Base-by-base conservation (phyloP, 2,329 filamentous ascomycete genomes). In the Aspergillus eucalypticola region DNA sequence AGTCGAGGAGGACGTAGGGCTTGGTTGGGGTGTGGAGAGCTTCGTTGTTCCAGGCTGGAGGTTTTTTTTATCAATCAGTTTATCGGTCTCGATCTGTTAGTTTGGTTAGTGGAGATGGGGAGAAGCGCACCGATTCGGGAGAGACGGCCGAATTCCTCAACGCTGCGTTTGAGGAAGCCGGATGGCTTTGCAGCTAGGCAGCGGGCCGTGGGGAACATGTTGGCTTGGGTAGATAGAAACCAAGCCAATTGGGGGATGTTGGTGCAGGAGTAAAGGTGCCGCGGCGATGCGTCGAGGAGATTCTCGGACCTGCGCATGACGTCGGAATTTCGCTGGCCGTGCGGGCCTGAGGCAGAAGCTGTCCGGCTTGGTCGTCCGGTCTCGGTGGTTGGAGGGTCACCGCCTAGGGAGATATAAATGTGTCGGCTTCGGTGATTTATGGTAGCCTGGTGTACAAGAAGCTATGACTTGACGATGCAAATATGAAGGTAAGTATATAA, bases 101-200 rank as follows among this genome's bases (percentile, higher is more conserved):
- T 19, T 5, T 25, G 27, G n/a, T 2, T 5, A 50, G 19, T 58
- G 38, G 41, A 13, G 39, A 41, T 38, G 39, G 21, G 44, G 38
- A 19, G 25, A n/a, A 44, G 67, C 73, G 39, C 72, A 86, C 84
- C 83, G 61, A 84, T 81, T 63, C 73, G 79, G 48, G 85, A 82
- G 58, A 85, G 77, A 27, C 84, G 81, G 62, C 82, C 81, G 66
- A 88, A 77, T 70, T 88, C 85, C 49, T 86, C 83, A 56, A 86
- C 71, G 61, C 83, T 87, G 54, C 85, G 81, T 65, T 79, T 82
- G 69, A 84, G 73, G 74, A 88, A 87, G 56, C 84, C 83, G 8
- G 70, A 59, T 13, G 74, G 70, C 60, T 74, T 74, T 8, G 74
- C 71, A 48, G 75, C 73, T 57, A 79, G 64, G 55, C 76, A 75